These are phyloP conservation scores for Posidonia australis DNA, from an alignment of 106 monocot genomes.

Conservation along the genomic window DNA sequence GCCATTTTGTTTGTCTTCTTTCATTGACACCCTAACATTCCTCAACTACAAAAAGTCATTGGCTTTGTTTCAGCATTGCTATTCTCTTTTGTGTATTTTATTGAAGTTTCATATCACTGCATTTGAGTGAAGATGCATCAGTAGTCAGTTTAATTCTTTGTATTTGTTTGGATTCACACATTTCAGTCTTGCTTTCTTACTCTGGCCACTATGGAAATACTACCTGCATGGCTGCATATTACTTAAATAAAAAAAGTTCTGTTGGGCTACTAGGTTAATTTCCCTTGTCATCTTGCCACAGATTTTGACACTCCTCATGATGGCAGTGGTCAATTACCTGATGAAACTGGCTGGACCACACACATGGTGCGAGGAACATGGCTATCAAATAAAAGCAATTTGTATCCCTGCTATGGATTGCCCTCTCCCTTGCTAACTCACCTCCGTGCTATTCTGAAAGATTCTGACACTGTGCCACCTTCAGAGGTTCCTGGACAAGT, in stretches of 20 bases:
- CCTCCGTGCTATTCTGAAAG: constrained; percentile 38
- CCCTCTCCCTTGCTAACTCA: constrained; percentile 42
- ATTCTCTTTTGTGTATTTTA: too few species aligned
- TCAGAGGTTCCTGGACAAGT: constrained; percentile 12
- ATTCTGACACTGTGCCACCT: constrained; percentile 13
- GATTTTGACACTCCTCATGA: constrained; percentile 48
- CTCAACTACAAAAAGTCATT: too few species aligned
- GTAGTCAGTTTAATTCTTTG: too few species aligned
- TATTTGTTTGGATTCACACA: not conserved
- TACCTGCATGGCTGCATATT: not conserved
- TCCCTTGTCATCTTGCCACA: constrained; percentile 9
- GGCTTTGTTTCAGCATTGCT: too few species aligned
- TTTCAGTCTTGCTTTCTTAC: not conserved
- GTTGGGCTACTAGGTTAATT: constrained; percentile 6
- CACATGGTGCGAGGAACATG: constrained; percentile 95
- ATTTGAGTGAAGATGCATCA: too few species aligned
- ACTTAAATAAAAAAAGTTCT: not conserved
- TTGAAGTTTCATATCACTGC: too few species aligned
- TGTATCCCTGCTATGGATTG: constrained; percentile 39
- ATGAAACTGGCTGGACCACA: constrained; percentile 19
- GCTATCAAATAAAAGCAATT: constrained; percentile 43
- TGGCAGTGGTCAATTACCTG: constrained; percentile 7
- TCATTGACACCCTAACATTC: too few species aligned
- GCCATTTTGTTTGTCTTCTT: too few species aligned
- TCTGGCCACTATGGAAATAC: not conserved